Evolutionary conservation across 2,329 filamentous ascomycete species (phyloP).

Genomic region (Pseudogymnoascus sp.): DNA sequence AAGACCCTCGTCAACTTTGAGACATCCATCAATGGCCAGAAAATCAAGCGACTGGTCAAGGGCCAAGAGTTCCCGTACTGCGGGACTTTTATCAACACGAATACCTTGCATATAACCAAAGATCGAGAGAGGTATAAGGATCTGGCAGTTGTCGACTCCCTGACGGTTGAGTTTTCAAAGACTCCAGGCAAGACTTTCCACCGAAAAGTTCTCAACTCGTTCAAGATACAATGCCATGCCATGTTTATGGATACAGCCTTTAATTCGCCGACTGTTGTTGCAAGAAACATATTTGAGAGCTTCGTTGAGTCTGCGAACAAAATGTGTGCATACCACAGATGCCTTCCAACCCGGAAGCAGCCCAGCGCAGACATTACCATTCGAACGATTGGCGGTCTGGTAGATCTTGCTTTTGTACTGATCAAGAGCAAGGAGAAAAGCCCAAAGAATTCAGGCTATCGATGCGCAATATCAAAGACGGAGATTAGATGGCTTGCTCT

Average conservation of each 20-base stretch:
- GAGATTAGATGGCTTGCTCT: conserved; percentile 42
- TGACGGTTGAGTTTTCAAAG: conserved; percentile 71
- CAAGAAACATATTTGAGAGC: conserved; percentile 65
- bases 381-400: conserved; percentile 19
- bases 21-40: conserved; percentile 43
- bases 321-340: conserved; percentile 52
- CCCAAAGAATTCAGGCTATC: not conserved
- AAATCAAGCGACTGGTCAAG: conserved; percentile 41
- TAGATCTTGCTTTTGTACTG: conserved; percentile 20
- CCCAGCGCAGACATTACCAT: conserved; percentile 52
- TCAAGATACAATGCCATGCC: conserved; percentile 76
- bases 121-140: conserved; percentile 47
- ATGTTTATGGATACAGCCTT: conserved; percentile 77
- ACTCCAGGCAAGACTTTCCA: conserved; percentile 69
- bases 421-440: conserved; percentile 21
- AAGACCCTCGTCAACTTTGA: conserved; percentile 87
- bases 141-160: conserved; percentile 53
- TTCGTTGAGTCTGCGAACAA: conserved; percentile 75
- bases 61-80: conserved; percentile 72
- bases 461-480: not conserved
- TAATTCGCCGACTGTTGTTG: conserved; percentile 61
- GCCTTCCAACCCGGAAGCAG: conserved; percentile 47
- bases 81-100: conserved; percentile 66
- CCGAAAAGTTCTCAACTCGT: conserved; percentile 65
- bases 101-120: conserved; percentile 65